Conservation (phyloP, 441 rosid genomes). For the Euphorbia schlechtendalii region DNA sequence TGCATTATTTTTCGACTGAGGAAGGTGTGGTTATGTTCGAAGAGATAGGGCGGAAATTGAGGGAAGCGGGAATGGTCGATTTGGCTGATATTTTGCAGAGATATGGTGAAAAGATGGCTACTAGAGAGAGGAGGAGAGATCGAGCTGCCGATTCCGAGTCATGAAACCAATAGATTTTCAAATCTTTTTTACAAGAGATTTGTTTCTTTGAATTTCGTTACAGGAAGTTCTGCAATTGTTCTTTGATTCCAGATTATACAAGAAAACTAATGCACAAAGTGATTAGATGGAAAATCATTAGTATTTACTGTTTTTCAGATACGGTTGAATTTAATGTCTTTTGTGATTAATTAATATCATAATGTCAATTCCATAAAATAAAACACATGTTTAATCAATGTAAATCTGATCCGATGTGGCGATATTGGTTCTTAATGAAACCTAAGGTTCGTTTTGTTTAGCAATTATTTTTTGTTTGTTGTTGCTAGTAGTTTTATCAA, state of each 20-base stretch:
- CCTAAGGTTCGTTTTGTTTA: too few relatives aligned
- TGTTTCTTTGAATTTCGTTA: too few relatives aligned
- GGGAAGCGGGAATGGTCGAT: constrained; percentile 60
- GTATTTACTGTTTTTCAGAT: neutral
- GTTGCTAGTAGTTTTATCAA: too few relatives aligned
- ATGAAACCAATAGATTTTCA: neutral
- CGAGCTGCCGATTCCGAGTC: constrained; percentile 22
- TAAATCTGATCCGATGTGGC: too few relatives aligned
- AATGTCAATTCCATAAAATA: neutral
- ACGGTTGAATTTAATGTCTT: neutral
- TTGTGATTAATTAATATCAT: neutral
- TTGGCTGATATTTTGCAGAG: constrained; percentile 74
- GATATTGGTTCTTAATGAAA: too few relatives aligned
- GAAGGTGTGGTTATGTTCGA: constrained; percentile 69
- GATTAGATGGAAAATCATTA: too few relatives aligned
- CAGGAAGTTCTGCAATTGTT: too few relatives aligned
- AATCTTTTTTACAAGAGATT: too few relatives aligned
- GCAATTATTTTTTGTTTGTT: too few relatives aligned
- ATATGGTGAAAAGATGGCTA: constrained; percentile 79
- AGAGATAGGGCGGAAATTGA: constrained; percentile 55
- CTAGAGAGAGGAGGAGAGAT: constrained; percentile 69
- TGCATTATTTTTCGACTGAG: constrained; percentile 65
- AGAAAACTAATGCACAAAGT: too few relatives aligned
- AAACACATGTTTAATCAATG: neutral
- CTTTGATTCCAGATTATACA: too few relatives aligned